Conservation (phyloP, 306 rosid genomes). For the Psophocarpus tetragonolobus region DNA sequence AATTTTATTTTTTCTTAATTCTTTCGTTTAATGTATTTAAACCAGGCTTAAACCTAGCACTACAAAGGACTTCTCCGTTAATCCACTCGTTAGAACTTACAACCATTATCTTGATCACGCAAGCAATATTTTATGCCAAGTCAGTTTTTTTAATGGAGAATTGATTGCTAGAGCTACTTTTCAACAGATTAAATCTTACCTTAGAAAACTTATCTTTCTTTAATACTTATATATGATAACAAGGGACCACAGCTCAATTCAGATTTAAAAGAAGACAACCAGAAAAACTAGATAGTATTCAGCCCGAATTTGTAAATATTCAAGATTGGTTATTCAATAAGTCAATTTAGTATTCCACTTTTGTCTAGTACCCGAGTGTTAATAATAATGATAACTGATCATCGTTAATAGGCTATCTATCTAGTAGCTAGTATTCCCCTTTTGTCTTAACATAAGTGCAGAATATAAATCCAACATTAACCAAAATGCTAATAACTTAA, state of each 20-base stretch:
- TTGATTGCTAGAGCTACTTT: not conserved
- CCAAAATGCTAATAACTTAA: not conserved
- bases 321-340: not conserved
- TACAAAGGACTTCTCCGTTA: not conserved
- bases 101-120: not conserved
- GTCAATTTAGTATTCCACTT: not conserved
- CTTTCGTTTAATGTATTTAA: not conserved
- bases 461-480: not conserved
- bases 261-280: not conserved
- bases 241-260: not conserved
- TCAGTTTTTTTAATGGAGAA: not conserved
- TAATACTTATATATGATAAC: not conserved
- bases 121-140: not conserved
- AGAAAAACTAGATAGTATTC: not conserved
- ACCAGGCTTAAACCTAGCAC: not conserved
- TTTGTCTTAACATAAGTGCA: not conserved
- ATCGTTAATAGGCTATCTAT: not conserved
- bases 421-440: not conserved
- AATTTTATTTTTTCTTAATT: not conserved
- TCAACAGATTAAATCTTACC: not conserved
- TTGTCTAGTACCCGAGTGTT: not conserved
- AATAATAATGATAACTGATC: not conserved
- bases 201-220: not conserved
- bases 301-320: not conserved
- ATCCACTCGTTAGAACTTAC: not conserved